Conservation (phyloP, 2,329 filamentous ascomycete species). For the Trichophyton verrucosum region DNA sequence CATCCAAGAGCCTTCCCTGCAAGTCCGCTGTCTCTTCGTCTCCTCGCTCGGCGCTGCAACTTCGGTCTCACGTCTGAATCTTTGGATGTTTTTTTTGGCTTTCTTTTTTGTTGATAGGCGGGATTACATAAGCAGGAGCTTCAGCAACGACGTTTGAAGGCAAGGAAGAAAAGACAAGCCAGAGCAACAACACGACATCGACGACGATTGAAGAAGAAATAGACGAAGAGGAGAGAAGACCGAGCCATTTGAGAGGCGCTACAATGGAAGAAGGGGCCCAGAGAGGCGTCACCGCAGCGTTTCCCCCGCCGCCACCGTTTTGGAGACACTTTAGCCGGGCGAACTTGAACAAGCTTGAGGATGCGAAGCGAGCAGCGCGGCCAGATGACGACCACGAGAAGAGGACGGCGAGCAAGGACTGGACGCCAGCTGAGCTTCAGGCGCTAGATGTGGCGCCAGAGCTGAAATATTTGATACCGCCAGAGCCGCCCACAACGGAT, state of each 20-base stretch:
- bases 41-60: no score
- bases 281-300: conserved; percentile 47
- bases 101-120: neutral
- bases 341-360: conserved; percentile 51
- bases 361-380: conserved; percentile 33
- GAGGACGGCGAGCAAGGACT: conserved; percentile 21
- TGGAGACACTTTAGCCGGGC: conserved; percentile 76
- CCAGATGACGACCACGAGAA: conserved; percentile 14
- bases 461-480: conserved; percentile 67
- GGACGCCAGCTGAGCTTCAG: conserved; percentile 25
- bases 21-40: neutral
- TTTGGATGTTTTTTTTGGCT: no score
- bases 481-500: conserved; percentile 57
- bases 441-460: conserved; percentile 50
- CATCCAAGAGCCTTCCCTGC: neutral
- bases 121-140: neutral
- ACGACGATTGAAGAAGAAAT: neutral
- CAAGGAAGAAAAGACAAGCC: no score
- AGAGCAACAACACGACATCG: neutral
- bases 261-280: conserved; percentile 37
- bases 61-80: no score
- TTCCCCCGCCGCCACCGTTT: conserved; percentile 78
- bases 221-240: neutral
- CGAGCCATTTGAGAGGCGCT: no score
- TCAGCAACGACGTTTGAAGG: no score